Base-by-base conservation (phyloP, 306 rosid genomes). In the Cicer judaicum region DNA sequence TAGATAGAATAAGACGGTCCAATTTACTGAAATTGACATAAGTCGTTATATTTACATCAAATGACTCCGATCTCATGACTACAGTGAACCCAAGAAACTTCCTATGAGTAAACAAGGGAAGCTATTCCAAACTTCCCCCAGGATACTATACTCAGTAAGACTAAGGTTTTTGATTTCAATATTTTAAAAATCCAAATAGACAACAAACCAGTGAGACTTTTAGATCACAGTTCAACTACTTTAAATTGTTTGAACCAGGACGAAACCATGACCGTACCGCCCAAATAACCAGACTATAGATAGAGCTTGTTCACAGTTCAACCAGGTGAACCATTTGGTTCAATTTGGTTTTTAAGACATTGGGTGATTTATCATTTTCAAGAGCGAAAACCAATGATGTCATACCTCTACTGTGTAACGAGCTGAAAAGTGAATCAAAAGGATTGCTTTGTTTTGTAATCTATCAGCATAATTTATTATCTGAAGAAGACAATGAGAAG, bases 401-500 rank as follows among this genome's bases (percentile, higher is more conserved):
- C 77, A 38, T 88, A 93, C 98, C 92, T 84, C 80, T 36, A 83
- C 79, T 1, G 85, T 62, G 79, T 90, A 78, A 49, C 97, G 93
- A 1, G 97, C 98, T 75, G 98, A 94, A 63, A 91, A 94, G 84
- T 94, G 98, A 76, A 94, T 88, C 73, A 94, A 84, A 81, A 94
- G 95, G 78, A 93, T 87, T 63, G 95, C 91, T 82, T 78, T 86
- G 84, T 94, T 94, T 85, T 82, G 83, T 55, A 94, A 87, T 83
- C 70, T 86, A 70, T 86, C 89, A 0, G 95, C 91, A 15, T 87
- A 84, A 60, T 74, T 81, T 68, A 94, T 64, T 73, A 94, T 90
- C 98, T 94, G 90, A 59, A 59, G 61, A 77, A 42, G 14, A 77
- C 40, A 67, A 74, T 34, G 24, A 72, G 40, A 70, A 75, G 34